Percentiles rank a stretch among this genome's conserved stretches.
phyloP scores from a whole-genome alignment of 202 grass and related monocot genomes.

The Zizania palustris region DNA sequence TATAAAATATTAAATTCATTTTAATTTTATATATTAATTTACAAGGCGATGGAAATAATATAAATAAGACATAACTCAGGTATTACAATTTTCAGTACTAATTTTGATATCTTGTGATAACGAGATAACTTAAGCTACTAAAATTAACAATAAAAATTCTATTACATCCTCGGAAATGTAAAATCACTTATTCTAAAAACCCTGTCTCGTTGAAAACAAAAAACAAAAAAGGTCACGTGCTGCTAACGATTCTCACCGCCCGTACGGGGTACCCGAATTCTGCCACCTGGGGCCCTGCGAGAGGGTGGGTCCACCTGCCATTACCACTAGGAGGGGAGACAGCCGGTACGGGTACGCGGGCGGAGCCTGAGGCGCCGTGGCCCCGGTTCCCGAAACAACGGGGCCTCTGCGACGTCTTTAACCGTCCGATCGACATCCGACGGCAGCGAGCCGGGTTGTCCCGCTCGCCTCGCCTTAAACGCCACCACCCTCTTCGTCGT shows the following conservation, averaged over 20 bases:
- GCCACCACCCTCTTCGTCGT: not conserved
- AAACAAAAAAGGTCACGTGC: not conserved
- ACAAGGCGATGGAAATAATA: too few relatives aligned
- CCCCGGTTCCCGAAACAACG: constrained; percentile 38
- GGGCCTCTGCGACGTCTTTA: constrained; percentile 30
- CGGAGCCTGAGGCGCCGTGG: constrained; percentile 33
- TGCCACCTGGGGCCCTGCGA: not conserved
- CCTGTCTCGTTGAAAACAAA: not conserved
- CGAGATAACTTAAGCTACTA: too few relatives aligned
- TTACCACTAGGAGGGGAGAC: not conserved
- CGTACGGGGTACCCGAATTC: fast-evolving
- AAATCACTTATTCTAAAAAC: too few relatives aligned
- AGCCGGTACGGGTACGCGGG: constrained; percentile 7
- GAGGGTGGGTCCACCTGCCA: not conserved
- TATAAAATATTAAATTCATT: too few relatives aligned
- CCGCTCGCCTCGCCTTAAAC: constrained; percentile 21
- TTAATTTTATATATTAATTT: too few relatives aligned
- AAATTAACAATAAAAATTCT: too few relatives aligned
- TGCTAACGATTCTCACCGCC: not conserved
- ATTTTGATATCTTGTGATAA: too few relatives aligned
- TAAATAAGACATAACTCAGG: too few relatives aligned
- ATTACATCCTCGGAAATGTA: too few relatives aligned
- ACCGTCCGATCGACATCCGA: constrained; percentile 32
- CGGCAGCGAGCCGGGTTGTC: not conserved
- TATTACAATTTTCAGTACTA: too few relatives aligned